A percentile compares a stretch with the other conserved stretches of the same genome.
phyloP scores from a whole-genome alignment of 257 asterid species.

The Solanum habrochaites region DNA sequence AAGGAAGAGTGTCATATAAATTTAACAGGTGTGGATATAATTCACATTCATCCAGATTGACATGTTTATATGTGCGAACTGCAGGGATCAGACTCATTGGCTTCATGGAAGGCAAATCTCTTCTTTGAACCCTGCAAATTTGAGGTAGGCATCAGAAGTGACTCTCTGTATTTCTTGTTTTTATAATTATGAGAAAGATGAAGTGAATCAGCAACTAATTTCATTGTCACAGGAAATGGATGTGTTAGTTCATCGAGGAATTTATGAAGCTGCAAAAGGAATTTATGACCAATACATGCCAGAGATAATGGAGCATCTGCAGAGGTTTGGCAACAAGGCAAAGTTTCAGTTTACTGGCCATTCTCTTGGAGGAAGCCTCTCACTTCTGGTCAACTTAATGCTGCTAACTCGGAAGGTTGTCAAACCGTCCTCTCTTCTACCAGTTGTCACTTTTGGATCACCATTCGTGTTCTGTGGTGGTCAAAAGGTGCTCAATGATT shows the following conservation, averaged over 20 bases:
- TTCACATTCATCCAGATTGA: neutral
- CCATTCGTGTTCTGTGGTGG: constrained; percentile 85
- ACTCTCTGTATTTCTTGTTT: neutral
- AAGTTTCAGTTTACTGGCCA: constrained; percentile 84
- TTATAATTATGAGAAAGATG: neutral
- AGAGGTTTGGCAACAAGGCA: constrained; percentile 51
- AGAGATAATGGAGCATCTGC: constrained; percentile 45
- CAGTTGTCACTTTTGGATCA: constrained; percentile 82
- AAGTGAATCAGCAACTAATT: neutral
- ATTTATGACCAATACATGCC: constrained; percentile 79
- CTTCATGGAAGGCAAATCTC: constrained; percentile 92
- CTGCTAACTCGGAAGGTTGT: constrained; percentile 48
- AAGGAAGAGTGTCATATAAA: neutral
- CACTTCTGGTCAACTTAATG: constrained; percentile 75
- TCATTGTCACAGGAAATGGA: constrained; percentile 38
- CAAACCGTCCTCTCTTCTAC: constrained; percentile 43
- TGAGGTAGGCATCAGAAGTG: constrained; percentile 35
- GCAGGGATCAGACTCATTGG: constrained; percentile 86
- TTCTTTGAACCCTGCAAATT: constrained; percentile 75
- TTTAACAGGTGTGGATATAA: neutral
- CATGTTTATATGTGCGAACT: neutral
- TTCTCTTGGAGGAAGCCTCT: constrained; percentile 93
- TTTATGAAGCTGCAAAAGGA: constrained; percentile 93
- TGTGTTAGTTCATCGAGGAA: constrained; percentile 82
- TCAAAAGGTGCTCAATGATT: constrained; percentile 41